Evolutionary conservation across 306 rosid genomes (phyloP).

Genomic region (Glycine latifolia): DNA sequence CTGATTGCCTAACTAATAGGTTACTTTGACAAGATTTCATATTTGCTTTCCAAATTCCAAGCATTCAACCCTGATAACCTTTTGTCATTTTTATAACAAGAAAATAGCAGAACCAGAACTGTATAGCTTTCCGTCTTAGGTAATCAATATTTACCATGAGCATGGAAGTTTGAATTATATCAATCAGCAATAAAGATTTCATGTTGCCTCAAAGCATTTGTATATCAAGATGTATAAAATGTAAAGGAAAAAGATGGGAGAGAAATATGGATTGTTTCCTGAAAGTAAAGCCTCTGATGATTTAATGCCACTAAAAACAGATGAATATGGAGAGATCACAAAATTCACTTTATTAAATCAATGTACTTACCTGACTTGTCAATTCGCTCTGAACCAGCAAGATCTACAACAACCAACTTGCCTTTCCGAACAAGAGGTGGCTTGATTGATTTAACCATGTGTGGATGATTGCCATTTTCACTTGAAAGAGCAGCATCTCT

Average conservation of each 20-base stretch:
- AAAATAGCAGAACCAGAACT: conserved; percentile 32
- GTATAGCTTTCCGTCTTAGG: conserved; percentile 24
- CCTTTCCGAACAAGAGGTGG: conserved; percentile 86
- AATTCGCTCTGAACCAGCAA: conserved; percentile 99
- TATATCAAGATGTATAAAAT: conserved; percentile 27
- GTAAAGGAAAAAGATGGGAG: conserved; percentile 6
- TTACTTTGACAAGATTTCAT: conserved; percentile 11
- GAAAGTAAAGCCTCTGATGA: conserved; percentile 34
- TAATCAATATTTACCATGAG: conserved; percentile 23
- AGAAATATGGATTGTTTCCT: conserved; percentile 18
- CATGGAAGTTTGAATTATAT: conserved; percentile 36
- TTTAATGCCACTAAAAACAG: conserved; percentile 30
- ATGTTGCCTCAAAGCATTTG: conserved; percentile 22
- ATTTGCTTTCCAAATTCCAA: conserved; percentile 24
- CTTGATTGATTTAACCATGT: conserved; percentile 70
- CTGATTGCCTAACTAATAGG: conserved; percentile 9
- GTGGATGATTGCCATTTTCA: conserved; percentile 72
- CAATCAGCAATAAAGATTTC: conserved; percentile 17
- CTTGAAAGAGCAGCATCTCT: conserved; percentile 71
- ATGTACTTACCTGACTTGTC: conserved; percentile 87
- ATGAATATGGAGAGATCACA: conserved; percentile 31
- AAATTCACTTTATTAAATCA: conserved; percentile 4
- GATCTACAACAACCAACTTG: conserved; percentile 94
- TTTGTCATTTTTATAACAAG: conserved; percentile 23
- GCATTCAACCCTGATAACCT: conserved; percentile 29